Conservation (phyloP, 1,139 yeast genomes). For the Scheffersomyces titani region DNA sequence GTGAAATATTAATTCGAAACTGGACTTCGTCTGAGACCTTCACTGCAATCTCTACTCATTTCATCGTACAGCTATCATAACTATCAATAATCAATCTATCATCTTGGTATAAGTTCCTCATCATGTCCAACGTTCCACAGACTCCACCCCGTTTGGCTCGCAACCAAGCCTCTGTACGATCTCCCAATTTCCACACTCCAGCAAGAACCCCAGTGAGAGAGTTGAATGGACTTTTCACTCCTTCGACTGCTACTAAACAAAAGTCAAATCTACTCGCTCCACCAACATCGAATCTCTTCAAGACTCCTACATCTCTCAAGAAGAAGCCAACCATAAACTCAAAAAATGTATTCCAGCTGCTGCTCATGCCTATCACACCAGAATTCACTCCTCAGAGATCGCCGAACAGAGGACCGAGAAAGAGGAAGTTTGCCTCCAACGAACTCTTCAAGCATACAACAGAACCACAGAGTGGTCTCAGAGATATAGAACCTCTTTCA, state of each 20-base stretch:
- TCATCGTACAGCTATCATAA: neutral
- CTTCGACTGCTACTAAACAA: constrained; percentile 11
- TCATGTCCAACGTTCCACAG: neutral
- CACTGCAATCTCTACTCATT: neutral
- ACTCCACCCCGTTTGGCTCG: neutral
- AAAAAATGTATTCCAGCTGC: neutral
- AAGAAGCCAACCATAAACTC: constrained; percentile 8
- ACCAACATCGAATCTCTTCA: constrained; percentile 5
- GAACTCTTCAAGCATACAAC: constrained; percentile 13
- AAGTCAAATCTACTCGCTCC: constrained; percentile 4
- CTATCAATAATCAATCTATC: neutral
- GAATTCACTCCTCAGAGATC: constrained; percentile 38
- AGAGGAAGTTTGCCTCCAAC: constrained; percentile 15
- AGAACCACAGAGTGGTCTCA: constrained; percentile 4
- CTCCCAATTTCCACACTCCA: neutral
- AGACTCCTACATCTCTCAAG: constrained; percentile 12
- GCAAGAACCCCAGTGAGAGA: neutral
- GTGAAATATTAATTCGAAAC: neutral
- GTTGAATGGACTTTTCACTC: constrained; percentile 9
- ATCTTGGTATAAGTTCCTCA: neutral
- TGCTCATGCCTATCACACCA: constrained; percentile 30
- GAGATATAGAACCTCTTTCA: constrained; percentile 7
- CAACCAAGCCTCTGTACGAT: neutral
- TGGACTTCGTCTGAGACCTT: neutral
- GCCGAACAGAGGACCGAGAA: constrained; percentile 10